phyloP scores from a whole-genome alignment of 139 green algal genomes.

The Coelastrella sp. region DNA sequence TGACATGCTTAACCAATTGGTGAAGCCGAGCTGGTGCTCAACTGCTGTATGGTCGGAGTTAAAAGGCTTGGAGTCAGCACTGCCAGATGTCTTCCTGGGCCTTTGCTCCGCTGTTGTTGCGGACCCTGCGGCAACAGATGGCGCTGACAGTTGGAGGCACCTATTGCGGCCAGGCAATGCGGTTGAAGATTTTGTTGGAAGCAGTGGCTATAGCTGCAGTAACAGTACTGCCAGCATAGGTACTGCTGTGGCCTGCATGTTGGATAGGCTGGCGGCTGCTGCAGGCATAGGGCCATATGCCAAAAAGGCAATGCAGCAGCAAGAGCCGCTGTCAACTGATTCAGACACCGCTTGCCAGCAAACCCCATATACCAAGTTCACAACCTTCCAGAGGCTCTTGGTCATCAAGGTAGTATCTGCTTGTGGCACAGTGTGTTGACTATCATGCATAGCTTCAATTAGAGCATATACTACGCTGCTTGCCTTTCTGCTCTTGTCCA shows the following conservation, averaged over 20 bases:
- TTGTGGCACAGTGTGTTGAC: not conserved
- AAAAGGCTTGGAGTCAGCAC: not conserved
- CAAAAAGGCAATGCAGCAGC: not conserved
- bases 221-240: not conserved
- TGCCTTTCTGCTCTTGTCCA: too few species aligned
- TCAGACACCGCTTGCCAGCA: too few species aligned
- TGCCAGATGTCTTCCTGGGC: not conserved
- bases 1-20: too few species aligned
- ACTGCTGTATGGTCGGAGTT: not conserved
- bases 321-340: too few species aligned
- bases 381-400: slow-evolving; percentile 56
- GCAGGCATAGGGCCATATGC: too few species aligned
- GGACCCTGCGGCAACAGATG: not conserved
- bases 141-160: not conserved
- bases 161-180: not conserved
- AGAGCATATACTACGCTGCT: too few species aligned
- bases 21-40: not conserved
- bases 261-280: slow-evolving; percentile 26
- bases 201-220: not conserved
- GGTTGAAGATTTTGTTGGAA: slow-evolving; percentile 1
- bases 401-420: slow-evolving; percentile 46
- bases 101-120: not conserved
- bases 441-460: not conserved
- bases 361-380: too few species aligned
- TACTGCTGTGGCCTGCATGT: not conserved